Conservation (phyloP, 2,329 filamentous ascomycete genomes). For the Penicillium sp. region DNA sequence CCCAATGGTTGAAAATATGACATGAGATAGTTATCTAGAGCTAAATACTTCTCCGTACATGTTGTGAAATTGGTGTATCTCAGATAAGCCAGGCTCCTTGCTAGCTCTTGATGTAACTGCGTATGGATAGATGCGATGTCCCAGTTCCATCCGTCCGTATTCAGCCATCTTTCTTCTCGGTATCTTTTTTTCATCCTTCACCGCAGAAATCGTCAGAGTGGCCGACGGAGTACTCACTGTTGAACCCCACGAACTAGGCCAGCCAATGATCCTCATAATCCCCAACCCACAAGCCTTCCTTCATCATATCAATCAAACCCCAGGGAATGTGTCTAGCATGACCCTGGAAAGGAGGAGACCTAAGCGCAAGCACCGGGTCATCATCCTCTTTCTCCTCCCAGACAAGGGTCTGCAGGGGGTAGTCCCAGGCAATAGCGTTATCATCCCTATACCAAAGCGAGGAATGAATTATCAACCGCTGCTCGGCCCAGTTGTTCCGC, state of each 20-base stretch:
- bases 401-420: not conserved
- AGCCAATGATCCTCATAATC: not conserved
- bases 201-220: not conserved
- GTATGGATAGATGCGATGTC: not conserved
- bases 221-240: not conserved
- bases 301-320: not conserved
- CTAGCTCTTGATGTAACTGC: not conserved
- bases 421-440: not conserved
- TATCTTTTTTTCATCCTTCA: not conserved
- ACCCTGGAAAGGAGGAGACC: not conserved
- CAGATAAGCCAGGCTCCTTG: not conserved
- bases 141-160: not conserved
- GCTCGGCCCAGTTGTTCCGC: not conserved
- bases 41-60: not conserved
- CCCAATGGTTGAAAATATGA: not conserved
- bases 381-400: not conserved
- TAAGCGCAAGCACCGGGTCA: not conserved
- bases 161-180: not conserved
- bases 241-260: not conserved
- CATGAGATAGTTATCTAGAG: not conserved
- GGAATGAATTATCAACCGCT: not conserved
- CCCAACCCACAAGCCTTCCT: not conserved
- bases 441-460: not conserved
- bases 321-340: not conserved
- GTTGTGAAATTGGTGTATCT: not conserved